Percentiles rank a stretch among this genome's conserved stretches.
Evolutionary conservation across 805 yeast genomes (phyloP).

Genomic region (Suhomyces prunicola): DNA sequence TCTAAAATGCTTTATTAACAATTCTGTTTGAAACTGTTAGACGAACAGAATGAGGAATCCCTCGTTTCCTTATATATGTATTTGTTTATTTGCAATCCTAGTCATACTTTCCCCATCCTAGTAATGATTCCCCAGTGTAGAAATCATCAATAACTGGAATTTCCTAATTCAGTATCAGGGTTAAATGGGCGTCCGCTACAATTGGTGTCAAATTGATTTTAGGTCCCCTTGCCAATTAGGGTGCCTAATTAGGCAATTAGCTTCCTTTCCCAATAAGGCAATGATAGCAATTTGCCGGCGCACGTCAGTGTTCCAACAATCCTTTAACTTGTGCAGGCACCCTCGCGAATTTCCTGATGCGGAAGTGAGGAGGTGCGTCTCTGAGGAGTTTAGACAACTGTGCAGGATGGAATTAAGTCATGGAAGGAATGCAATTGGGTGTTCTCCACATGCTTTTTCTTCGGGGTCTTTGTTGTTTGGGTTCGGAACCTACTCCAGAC

Average conservation of each 20-base stretch:
- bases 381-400: background rate
- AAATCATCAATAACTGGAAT: background rate
- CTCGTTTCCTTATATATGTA: background rate
- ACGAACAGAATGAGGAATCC: background rate
- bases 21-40: background rate
- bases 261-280: conserved; percentile 4
- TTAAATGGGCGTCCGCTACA: background rate
- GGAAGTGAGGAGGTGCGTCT: background rate
- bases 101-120: background rate
- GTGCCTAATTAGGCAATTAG: conserved; percentile 7
- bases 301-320: background rate
- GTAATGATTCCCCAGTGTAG: conserved; percentile 2
- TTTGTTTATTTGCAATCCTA: background rate
- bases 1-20: background rate
- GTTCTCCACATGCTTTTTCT: background rate
- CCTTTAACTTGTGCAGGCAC: background rate
- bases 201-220: background rate
- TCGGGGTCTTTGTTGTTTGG: background rate
- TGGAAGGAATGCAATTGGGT: background rate
- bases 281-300: background rate
- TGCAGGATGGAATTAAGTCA: background rate
- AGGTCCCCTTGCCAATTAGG: conserved; percentile 3
- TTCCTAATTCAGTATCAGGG: conserved; percentile 1
- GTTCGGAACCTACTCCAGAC: background rate
- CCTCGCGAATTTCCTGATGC: background rate